Evolutionary conservation across 352 stramenopile genomes (phyloP).

Genomic region (Phytophthora pinifolia): DNA sequence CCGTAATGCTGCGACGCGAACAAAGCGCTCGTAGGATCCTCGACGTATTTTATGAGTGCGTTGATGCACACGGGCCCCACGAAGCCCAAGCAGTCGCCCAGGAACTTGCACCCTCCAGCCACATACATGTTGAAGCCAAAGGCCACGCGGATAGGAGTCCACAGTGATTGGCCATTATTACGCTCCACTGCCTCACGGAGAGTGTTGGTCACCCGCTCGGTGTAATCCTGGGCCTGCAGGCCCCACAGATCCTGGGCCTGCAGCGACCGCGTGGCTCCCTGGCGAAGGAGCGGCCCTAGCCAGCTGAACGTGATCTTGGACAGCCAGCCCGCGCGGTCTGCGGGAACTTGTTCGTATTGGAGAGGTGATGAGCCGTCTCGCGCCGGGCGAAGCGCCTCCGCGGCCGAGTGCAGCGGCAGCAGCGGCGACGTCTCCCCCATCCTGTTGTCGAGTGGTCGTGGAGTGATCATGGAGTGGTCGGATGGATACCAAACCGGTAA

Average conservation of each 20-base stretch:
- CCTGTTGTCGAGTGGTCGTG: background rate
- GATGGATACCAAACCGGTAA: too few relatives aligned
- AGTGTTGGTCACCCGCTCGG: slow-evolving; percentile 28
- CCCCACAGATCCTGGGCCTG: slow-evolving; percentile 41
- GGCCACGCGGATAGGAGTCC: slow-evolving; percentile 48
- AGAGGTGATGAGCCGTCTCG: background rate
- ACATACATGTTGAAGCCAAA: slow-evolving; percentile 91
- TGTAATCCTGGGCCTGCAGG: slow-evolving; percentile 38
- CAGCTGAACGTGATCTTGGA: slow-evolving; percentile 40
- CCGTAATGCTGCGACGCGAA: slow-evolving; percentile 51
- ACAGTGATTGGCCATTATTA: slow-evolving; percentile 33
- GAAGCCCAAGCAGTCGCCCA: slow-evolving; percentile 92
- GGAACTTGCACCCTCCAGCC: slow-evolving; percentile 90
- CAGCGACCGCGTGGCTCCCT: slow-evolving; percentile 41
- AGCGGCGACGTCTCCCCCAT: slow-evolving; percentile 19
- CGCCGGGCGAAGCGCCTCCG: background rate
- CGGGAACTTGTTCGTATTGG: background rate
- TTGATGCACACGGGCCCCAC: slow-evolving; percentile 61
- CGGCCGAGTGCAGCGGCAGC: slow-evolving; percentile 25
- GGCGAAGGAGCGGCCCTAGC: slow-evolving; percentile 40
- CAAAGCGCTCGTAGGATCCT: slow-evolving; percentile 44
- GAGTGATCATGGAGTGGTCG: too few relatives aligned
- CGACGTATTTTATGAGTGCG: slow-evolving; percentile 64
- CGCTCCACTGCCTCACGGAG: slow-evolving; percentile 25
- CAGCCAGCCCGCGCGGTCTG: slow-evolving; percentile 17